These are phyloP conservation scores for Nannochloris sp. DNA, from an alignment of 139 green algal genomes.

Conservation along the genomic window DNA sequence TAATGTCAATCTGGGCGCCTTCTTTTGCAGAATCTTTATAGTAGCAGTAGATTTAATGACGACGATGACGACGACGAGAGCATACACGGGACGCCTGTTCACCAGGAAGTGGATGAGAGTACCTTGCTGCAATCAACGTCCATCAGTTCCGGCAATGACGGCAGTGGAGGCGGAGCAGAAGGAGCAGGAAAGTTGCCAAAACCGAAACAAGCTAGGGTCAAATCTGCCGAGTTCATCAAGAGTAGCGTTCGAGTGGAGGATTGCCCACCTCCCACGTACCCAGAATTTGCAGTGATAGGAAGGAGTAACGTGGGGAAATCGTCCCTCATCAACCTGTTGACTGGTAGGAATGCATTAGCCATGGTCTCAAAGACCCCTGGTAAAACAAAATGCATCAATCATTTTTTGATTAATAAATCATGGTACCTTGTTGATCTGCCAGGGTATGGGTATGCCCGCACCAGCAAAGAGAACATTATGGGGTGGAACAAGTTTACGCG, in stretches of 20 bases:
- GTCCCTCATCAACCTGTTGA: conserved; percentile 93
- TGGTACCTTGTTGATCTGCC: conserved; percentile 96
- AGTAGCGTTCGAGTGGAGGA: conserved; percentile 49
- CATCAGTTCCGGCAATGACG: neutral
- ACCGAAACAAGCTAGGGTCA: conserved; percentile 14
- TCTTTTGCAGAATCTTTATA: conserved; percentile 16
- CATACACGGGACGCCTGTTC: neutral
- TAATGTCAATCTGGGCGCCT: no score
- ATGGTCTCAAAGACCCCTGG: conserved; percentile 88
- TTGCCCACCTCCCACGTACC: conserved; percentile 54
- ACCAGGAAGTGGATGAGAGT: conserved; percentile 5
- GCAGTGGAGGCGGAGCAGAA: neutral
- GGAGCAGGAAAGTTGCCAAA: neutral
- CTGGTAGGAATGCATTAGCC: conserved; percentile 58
- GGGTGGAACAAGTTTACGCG: conserved; percentile 83
- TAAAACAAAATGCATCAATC: conserved; percentile 93
- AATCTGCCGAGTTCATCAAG: conserved; percentile 55
- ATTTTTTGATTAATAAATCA: conserved; percentile 89
- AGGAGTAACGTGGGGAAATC: conserved; percentile 96
- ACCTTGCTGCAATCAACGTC: neutral
- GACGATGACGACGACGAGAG: conserved; percentile 13
- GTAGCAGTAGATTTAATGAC: conserved; percentile 26
- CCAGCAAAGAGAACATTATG: conserved; percentile 33
- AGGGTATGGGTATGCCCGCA: conserved; percentile 80
- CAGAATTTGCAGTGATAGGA: conserved; percentile 94